Evolutionary conservation across 2,329 filamentous ascomycete genomes (phyloP).

Genomic region (Fusarium guadeloupense): DNA sequence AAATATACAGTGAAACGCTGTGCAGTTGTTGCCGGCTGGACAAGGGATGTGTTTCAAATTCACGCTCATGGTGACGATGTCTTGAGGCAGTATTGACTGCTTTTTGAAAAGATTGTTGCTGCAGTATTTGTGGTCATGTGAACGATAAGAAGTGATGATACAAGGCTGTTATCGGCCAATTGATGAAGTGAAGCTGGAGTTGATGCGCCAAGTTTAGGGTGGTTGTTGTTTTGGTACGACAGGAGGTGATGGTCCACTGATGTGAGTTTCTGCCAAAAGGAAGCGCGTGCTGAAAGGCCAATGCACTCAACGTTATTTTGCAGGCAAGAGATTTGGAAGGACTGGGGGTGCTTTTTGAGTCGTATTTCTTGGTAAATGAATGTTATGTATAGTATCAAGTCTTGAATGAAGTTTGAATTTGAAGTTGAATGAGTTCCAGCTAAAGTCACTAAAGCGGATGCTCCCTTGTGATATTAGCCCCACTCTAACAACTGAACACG

Average conservation of each 20-base stretch:
- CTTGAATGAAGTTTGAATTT: conserved; percentile 1
- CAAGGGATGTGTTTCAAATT: conserved; percentile 61
- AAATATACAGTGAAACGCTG: conserved; percentile 62
- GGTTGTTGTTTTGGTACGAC: conserved; percentile 3
- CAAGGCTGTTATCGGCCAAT: background rate
- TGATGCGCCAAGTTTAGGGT: conserved; percentile 13
- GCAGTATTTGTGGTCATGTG: background rate
- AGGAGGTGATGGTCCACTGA: conserved; percentile 20
- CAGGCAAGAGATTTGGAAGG: no score
- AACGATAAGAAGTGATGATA: background rate
- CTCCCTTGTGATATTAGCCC: conserved; percentile 12
- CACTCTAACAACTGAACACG: conserved; percentile 6
- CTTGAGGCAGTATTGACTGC: background rate
- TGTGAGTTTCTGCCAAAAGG: background rate
- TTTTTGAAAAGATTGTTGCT: background rate
- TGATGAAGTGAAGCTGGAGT: background rate
- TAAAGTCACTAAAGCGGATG: conserved; percentile 9
- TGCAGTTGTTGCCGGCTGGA: conserved; percentile 58
- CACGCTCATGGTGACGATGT: conserved; percentile 48
- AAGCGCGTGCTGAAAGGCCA: no score
- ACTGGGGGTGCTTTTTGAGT: background rate
- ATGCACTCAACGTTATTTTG: no score
- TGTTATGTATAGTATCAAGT: background rate
- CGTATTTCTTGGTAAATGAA: background rate
- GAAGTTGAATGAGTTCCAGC: conserved; percentile 15